phyloP scores from a whole-genome alignment of 495 filamentous ascomycete species.

The Penicillium tannophilum region DNA sequence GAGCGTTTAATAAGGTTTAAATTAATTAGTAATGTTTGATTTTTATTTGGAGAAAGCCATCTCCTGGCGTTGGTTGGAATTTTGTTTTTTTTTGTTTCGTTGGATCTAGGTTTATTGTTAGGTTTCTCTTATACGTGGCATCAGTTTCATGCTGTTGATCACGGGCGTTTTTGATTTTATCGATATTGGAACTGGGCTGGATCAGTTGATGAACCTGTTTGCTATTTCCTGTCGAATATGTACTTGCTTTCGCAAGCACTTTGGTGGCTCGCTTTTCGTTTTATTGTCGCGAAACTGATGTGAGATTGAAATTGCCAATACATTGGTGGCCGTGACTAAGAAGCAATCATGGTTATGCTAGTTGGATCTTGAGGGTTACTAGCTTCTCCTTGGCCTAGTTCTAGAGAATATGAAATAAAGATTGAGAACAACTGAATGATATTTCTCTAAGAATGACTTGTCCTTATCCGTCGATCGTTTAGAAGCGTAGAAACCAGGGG shows the following conservation, averaged over 20 bases:
- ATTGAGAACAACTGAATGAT: not conserved
- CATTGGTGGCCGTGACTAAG: not conserved
- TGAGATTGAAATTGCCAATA: not conserved
- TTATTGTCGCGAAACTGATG: not conserved
- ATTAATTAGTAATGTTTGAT: constrained; percentile 12
- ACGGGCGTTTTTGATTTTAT: not conserved
- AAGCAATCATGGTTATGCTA: not conserved
- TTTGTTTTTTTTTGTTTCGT: constrained; percentile 3
- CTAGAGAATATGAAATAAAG: not conserved
- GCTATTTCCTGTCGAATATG: not conserved
- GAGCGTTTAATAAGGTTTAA: constrained; percentile 31
- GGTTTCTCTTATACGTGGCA: not conserved
- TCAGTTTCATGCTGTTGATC: not conserved
- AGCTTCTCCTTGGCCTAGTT: not conserved
- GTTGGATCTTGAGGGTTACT: not conserved
- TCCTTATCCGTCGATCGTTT: not conserved
- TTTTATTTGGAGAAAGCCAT: not conserved
- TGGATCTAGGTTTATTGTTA: not conserved
- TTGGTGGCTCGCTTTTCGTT: not conserved
- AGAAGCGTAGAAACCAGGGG: not conserved
- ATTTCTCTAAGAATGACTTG: not conserved
- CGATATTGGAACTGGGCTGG: not conserved
- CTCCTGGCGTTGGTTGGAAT: not conserved
- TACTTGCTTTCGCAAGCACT: not conserved
- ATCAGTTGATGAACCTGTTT: not conserved